Percentiles rank a stretch among this genome's conserved stretches.
Conservation (phyloP, 805 yeast species). For the Candida incommunis region DNA sequence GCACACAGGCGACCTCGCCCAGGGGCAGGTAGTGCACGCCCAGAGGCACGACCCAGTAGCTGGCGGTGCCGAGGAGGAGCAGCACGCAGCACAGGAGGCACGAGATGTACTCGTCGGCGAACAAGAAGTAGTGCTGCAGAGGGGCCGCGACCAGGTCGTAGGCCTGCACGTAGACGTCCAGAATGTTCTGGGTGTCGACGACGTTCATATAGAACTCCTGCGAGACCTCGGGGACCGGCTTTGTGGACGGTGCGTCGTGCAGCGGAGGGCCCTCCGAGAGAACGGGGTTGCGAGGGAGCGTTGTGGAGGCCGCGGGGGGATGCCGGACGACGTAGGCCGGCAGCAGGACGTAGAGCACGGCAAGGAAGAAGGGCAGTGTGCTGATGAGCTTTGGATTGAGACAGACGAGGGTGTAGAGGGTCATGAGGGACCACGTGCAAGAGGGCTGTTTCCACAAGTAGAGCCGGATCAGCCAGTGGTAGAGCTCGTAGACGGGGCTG, state of each 20-base stretch:
- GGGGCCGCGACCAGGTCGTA: slow-evolving; percentile 44
- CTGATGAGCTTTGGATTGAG: slow-evolving; percentile 45
- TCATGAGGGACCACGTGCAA: slow-evolving; percentile 43
- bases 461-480: slow-evolving; percentile 42
- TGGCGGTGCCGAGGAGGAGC: slow-evolving; percentile 18
- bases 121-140: slow-evolving; percentile 39
- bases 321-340: slow-evolving; percentile 53
- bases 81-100: slow-evolving; percentile 33
- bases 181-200: slow-evolving; percentile 74
- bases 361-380: slow-evolving; percentile 31
- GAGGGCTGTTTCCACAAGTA: slow-evolving; percentile 53
- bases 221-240: slow-evolving; percentile 66
- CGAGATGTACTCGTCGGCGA: slow-evolving; percentile 43
- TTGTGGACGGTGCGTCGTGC: slow-evolving; percentile 35
- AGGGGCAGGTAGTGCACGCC: slow-evolving; percentile 22
- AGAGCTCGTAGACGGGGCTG: slow-evolving; percentile 29
- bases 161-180: slow-evolving; percentile 45
- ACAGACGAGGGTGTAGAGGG: slow-evolving; percentile 36
- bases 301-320: slow-evolving; percentile 37
- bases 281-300: slow-evolving; percentile 26
- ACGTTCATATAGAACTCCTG: slow-evolving; percentile 64
- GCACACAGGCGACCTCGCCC: slow-evolving; percentile 22
- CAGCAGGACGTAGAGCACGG: slow-evolving; percentile 42
- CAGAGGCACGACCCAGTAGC: slow-evolving; percentile 18
- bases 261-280: slow-evolving; percentile 37